A percentile compares a stretch with the other conserved stretches of the same genome.
phyloP scores from a whole-genome alignment of 2,329 filamentous ascomycete species.

The Xylaria hypoxylon region DNA sequence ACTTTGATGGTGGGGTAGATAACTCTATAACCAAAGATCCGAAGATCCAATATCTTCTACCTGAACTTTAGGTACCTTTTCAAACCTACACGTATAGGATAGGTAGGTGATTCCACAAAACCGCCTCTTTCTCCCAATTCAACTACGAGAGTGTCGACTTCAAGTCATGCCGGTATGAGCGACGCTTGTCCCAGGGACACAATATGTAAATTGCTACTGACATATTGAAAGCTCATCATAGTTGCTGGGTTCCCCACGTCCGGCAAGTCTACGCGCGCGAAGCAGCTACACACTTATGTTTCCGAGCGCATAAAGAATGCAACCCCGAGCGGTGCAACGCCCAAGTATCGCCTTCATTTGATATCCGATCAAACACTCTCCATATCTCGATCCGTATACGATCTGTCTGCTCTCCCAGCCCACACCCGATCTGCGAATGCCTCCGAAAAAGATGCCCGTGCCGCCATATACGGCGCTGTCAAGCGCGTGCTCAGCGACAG shows the following conservation, averaged over 20 bases:
- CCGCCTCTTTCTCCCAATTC: neutral
- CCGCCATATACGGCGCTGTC: slow-evolving; percentile 79
- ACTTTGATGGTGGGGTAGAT: neutral
- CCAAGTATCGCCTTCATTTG: slow-evolving; percentile 74
- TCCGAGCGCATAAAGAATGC: slow-evolving; percentile 62
- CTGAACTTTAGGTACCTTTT: too few species aligned
- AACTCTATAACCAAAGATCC: too few species aligned
- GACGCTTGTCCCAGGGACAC: neutral
- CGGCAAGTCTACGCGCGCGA: slow-evolving; percentile 74
- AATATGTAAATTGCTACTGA: slow-evolving; percentile 19
- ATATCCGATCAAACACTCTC: slow-evolving; percentile 79
- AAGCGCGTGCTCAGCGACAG: slow-evolving; percentile 78
- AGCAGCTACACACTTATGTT: slow-evolving; percentile 75
- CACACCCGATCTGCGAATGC: slow-evolving; percentile 77
- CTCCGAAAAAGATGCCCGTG: slow-evolving; percentile 84
- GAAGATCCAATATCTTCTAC: too few species aligned
- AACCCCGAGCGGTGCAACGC: slow-evolving; percentile 46
- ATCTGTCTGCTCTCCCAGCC: slow-evolving; percentile 67
- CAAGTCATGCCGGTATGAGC: slow-evolving; percentile 38
- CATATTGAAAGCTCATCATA: slow-evolving; percentile 68
- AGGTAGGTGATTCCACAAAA: neutral
- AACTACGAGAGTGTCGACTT: neutral
- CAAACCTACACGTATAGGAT: too few species aligned
- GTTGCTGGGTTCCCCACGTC: slow-evolving; percentile 75
- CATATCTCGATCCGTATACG: slow-evolving; percentile 77